Evolutionary conservation across 2,329 filamentous ascomycete species (phyloP), one percentile per base, ranked within the genome.

Genomic region (Verticillium alfalfae): DNA sequence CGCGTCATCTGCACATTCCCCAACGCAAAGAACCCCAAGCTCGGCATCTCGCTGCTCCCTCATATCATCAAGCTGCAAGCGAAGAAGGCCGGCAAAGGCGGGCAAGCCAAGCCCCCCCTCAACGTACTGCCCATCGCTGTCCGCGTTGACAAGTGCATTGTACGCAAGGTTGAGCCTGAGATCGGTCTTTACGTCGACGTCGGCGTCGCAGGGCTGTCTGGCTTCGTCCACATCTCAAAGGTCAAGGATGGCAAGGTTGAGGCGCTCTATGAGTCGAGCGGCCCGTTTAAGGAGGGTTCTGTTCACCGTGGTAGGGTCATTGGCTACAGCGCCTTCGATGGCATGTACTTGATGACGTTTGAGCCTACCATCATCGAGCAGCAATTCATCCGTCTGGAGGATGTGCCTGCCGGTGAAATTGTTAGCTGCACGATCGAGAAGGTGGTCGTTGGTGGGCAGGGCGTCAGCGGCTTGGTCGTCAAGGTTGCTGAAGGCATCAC

Each of bases 181-280:
- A 85, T 94, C 63, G 96, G 95, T 60, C 80, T 97, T 2, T 97
- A 96, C 69, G 82, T 93, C 8, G 85, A 90, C 66, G 76, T 93
- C 45, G 88, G 88, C 1, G 66, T 77, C 16, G 65, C 74, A 4
- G 92, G 88, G 36, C 80, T 94, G 2, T 80, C 85, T n/a, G 92
- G 92, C 10, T 99, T 97, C 70, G 93, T 96, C 26, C 95, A 99
- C 74, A 96, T 99, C 66, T 99, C 95, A 1, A 87, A 91, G 66
- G 85, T 99, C 64, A 90, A 94, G 63, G 94, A 99, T 72, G 89
- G 89, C 67, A 96, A 95, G 73, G 84, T 97, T 60, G 95, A 98
- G 65, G 86, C 85, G 1, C 80, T 99, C 5, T 91, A 91, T 15
- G 86, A 92, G 65, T 81, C 86, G 3, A 88, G 87, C 18, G 95